A percentile compares a stretch with the other conserved stretches of the same genome.
Evolutionary conservation across 495 filamentous ascomycete species (phyloP).

Genomic region (Corynascus novoguineensis): DNA sequence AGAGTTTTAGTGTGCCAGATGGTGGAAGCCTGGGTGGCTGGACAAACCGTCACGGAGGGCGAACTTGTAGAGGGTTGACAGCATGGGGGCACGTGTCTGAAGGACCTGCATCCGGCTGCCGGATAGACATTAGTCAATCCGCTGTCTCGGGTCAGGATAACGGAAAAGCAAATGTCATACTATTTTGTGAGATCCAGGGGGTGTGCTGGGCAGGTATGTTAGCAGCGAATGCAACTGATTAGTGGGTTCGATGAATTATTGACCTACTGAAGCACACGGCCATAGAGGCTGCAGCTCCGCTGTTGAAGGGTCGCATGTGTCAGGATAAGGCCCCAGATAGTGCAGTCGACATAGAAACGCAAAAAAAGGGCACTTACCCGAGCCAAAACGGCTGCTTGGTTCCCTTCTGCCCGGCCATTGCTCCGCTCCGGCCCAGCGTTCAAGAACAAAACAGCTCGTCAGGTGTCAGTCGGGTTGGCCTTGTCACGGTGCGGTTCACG

Average conservation of each 20-base stretch:
- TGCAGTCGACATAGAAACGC: not conserved
- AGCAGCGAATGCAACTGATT: not conserved
- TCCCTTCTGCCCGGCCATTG: constrained; percentile 15
- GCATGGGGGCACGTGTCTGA: constrained; percentile 29
- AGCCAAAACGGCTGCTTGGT: constrained; percentile 34
- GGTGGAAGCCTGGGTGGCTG: not conserved
- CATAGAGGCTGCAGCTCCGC: constrained; percentile 38
- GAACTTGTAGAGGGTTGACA: constrained; percentile 32
- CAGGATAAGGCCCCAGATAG: not conserved
- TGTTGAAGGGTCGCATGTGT: constrained; percentile 6
- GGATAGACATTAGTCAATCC: not conserved
- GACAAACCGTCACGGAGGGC: constrained; percentile 33
- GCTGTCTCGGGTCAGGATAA: not conserved
- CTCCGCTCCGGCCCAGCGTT: constrained; percentile 1
- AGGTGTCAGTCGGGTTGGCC: not conserved
- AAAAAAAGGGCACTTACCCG: constrained; percentile 19
- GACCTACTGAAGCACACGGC: constrained; percentile 40
- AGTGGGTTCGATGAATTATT: not conserved
- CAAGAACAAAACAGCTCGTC: not conserved
- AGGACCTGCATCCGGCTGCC: constrained; percentile 38
- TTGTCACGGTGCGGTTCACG: not conserved
- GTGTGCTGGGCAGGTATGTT: constrained; percentile 24
- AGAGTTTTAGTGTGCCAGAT: not conserved
- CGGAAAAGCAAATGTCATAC: constrained; percentile 18
- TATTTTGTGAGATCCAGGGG: constrained; percentile 40